Conservation (phyloP, 2,329 filamentous ascomycete genomes). For the Huntiella bhutanensis region DNA sequence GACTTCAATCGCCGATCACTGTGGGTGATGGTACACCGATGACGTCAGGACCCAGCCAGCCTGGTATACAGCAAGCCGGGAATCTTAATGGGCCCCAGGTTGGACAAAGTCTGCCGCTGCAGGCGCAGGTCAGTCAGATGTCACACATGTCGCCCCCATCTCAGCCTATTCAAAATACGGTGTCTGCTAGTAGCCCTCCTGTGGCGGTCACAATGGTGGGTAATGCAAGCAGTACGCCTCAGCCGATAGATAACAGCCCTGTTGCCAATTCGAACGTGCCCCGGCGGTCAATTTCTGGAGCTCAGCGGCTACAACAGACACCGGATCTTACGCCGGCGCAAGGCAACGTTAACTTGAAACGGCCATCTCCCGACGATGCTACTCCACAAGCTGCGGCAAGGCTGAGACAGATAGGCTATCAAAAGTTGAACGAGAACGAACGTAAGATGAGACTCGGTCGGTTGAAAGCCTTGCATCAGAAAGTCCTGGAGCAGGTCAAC, state of each 20-base stretch:
- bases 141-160: conserved; percentile 12
- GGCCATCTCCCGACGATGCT: conserved; percentile 28
- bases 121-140: conserved; percentile 2
- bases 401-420: not conserved
- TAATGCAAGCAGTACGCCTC: not conserved
- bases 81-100: too few species aligned
- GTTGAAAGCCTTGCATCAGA: not conserved
- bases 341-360: conserved; percentile 29
- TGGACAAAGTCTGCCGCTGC: not conserved
- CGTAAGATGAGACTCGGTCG: not conserved
- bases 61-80: not conserved
- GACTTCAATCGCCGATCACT: not conserved
- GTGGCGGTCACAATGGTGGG: conserved; percentile 12
- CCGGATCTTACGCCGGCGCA: conserved; percentile 19
- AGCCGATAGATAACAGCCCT: not conserved
- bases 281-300: conserved; percentile 14
- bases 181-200: conserved; percentile 16
- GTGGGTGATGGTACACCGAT: not conserved
- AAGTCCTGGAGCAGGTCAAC: not conserved
- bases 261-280: conserved; percentile 16
- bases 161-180: not conserved
- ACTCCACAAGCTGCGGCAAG: not conserved
- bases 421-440: not conserved
- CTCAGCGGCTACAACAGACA: not conserved
- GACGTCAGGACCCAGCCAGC: conserved; percentile 1